These are phyloP conservation scores for Ceratocystis destructans DNA, from an alignment of 2,329 filamentous ascomycete genomes.

Conservation along the genomic window DNA sequence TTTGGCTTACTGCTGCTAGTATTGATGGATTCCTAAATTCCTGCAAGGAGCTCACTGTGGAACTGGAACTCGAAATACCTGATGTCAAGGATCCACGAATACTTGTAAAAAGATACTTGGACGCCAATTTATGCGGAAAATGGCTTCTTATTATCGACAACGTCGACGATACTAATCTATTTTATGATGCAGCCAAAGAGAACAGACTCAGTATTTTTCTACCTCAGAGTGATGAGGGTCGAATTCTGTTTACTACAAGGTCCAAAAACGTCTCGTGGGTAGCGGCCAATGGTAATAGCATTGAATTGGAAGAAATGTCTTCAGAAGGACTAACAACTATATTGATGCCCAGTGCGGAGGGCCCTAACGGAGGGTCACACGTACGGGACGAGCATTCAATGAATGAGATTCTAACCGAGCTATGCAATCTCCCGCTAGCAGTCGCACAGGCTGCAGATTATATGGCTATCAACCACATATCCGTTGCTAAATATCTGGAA, in stretches of 20 bases:
- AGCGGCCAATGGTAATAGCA: not conserved
- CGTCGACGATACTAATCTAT: constrained; percentile 19
- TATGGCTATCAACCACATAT: constrained; percentile 9
- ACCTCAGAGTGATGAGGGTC: constrained; percentile 20
- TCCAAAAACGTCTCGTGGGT: not conserved
- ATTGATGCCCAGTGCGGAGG: not conserved
- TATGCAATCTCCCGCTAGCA: constrained; percentile 19
- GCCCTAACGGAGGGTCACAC: not conserved
- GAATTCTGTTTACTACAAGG: constrained; percentile 11
- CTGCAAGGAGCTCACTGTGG: not conserved
- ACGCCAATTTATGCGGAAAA: constrained; percentile 19
- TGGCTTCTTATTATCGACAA: constrained; percentile 24
- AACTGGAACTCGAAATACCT: not conserved
- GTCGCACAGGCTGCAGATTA: constrained; percentile 20
- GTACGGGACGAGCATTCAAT: not conserved
- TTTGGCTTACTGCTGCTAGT: constrained; percentile 6
- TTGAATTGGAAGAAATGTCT: not conserved
- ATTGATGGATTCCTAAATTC: not conserved
- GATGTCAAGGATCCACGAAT: constrained; percentile 1
- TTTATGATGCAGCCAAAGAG: not conserved
- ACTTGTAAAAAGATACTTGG: constrained; percentile 19
- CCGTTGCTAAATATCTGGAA: not conserved
- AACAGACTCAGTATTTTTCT: constrained; percentile 21
- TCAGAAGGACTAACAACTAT: not conserved
- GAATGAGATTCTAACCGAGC: not conserved